Evolutionary conservation across 2,329 filamentous ascomycete species (phyloP).

Genomic region (Mollisia scopiformis): DNA sequence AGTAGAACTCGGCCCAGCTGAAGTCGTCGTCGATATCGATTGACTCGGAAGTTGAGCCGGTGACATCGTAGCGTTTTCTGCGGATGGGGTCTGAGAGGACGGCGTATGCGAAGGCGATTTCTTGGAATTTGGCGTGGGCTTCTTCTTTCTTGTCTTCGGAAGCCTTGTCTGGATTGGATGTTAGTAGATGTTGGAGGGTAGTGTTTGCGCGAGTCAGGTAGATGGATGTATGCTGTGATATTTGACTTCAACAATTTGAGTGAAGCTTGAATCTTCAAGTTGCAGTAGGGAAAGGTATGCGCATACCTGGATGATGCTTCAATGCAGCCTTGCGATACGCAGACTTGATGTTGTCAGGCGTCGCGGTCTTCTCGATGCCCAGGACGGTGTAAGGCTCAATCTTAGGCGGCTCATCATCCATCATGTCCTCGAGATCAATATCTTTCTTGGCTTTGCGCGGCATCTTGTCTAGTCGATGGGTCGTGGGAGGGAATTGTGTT

Average conservation of each 20-base stretch:
- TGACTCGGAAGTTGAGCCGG: conserved; percentile 85
- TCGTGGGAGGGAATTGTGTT: not conserved
- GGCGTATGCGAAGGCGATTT: conserved; percentile 91
- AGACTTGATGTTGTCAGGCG: conserved; percentile 78
- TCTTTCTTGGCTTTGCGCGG: conserved; percentile 23
- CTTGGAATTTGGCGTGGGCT: conserved; percentile 83
- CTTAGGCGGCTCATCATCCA: conserved; percentile 31
- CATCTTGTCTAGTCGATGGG: conserved; percentile 20
- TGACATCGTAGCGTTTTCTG: conserved; percentile 85
- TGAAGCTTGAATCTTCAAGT: not conserved
- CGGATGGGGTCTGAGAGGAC: conserved; percentile 83
- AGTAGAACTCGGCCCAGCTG: conserved; percentile 89
- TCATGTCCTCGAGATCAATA: conserved; percentile 25
- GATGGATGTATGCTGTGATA: no score
- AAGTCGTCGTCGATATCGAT: conserved; percentile 75
- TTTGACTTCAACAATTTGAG: not conserved
- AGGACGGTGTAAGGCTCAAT: conserved; percentile 84
- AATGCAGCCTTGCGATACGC: conserved; percentile 92
- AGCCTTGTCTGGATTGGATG: conserved; percentile 70
- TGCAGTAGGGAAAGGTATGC: not conserved
- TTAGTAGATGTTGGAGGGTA: not conserved
- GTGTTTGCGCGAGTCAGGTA: not conserved
- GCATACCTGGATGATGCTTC: conserved; percentile 79
- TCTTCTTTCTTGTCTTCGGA: conserved; percentile 65
- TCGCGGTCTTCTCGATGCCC: conserved; percentile 69